Conservation (phyloP, 1,284 basidiomycete species). For the Moniliophthora roreri region DNA sequence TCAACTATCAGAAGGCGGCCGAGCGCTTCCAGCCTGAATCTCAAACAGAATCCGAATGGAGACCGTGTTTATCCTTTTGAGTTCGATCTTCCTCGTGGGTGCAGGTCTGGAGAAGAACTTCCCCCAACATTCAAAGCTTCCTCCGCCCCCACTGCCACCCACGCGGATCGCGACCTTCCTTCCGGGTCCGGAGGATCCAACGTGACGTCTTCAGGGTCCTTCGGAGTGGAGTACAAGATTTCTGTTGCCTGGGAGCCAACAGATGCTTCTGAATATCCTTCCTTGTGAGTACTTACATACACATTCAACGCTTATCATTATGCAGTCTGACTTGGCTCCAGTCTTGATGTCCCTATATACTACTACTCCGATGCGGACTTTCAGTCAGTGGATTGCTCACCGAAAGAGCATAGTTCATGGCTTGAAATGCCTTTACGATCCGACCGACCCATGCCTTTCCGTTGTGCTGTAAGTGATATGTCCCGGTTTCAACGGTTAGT, state of each 20-base stretch:
- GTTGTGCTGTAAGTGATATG: slow-evolving; percentile 55
- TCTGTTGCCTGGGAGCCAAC: slow-evolving; percentile 59
- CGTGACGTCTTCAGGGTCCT: slow-evolving; percentile 23
- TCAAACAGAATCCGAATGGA: slow-evolving; percentile 19
- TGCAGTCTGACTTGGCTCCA: slow-evolving; percentile 23
- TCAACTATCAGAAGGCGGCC: slow-evolving; percentile 29
- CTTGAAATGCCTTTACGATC: slow-evolving; percentile 63
- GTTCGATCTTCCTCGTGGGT: slow-evolving; percentile 55
- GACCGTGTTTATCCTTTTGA: slow-evolving; percentile 53
- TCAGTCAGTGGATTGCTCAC: slow-evolving; percentile 51
- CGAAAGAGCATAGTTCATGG: slow-evolving; percentile 51
- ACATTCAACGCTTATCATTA: not conserved
- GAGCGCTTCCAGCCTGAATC: slow-evolving; percentile 38
- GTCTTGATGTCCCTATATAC: slow-evolving; percentile 63
- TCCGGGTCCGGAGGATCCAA: slow-evolving; percentile 24
- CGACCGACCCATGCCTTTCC: slow-evolving; percentile 61
- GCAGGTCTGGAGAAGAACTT: slow-evolving; percentile 52
- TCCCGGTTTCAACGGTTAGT: slow-evolving; percentile 8
- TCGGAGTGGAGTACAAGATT: slow-evolving; percentile 55
- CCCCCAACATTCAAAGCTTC: slow-evolving; percentile 53
- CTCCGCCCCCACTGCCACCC: not conserved
- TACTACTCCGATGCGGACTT: slow-evolving; percentile 60
- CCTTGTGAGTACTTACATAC: slow-evolving; percentile 42
- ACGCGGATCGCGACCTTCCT: slow-evolving; percentile 9
- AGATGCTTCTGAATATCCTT: slow-evolving; percentile 40